Evolutionary conservation across 371 early-diverging fungal species (phyloP).

Genomic region (Smittium mucronatum): DNA sequence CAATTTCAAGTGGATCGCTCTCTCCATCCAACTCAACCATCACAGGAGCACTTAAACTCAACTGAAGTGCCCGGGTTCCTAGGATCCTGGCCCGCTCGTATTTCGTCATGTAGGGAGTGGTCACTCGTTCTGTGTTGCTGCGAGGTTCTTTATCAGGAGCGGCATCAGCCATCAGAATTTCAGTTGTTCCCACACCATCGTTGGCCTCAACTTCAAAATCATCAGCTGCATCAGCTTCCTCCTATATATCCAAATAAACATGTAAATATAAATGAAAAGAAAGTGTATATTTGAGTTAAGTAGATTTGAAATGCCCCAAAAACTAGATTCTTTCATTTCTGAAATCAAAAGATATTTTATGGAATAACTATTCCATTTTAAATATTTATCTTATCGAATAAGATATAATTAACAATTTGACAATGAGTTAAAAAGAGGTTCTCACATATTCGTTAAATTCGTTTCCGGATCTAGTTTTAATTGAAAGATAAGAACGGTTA

Average conservation of each 20-base stretch:
- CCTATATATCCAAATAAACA: neutral
- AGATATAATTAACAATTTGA: no score
- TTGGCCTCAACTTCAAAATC: constrained; percentile 9
- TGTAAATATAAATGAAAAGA: neutral
- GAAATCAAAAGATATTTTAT: no score
- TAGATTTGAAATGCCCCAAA: no score
- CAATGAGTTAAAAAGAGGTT: neutral
- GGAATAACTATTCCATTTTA: no score
- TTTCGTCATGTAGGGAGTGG: constrained; percentile 99
- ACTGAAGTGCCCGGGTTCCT: constrained; percentile 81
- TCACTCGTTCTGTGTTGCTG: constrained; percentile 31
- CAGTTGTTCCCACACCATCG: neutral
- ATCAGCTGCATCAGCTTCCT: constrained; percentile 3
- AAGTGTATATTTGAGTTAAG: no score
- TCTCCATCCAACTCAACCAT: constrained; percentile 96
- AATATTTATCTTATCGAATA: no score
- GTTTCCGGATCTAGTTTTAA: neutral
- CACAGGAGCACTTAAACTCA: constrained; percentile 96
- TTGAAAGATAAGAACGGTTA: neutral
- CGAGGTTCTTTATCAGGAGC: neutral
- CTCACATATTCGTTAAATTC: neutral
- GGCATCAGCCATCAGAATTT: neutral
- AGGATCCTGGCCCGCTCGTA: constrained; percentile 97
- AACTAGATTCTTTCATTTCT: no score
- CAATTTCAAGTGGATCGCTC: constrained; percentile 95